Conservation (phyloP, 257 asterid species). For the Fraxinus excelsior region DNA sequence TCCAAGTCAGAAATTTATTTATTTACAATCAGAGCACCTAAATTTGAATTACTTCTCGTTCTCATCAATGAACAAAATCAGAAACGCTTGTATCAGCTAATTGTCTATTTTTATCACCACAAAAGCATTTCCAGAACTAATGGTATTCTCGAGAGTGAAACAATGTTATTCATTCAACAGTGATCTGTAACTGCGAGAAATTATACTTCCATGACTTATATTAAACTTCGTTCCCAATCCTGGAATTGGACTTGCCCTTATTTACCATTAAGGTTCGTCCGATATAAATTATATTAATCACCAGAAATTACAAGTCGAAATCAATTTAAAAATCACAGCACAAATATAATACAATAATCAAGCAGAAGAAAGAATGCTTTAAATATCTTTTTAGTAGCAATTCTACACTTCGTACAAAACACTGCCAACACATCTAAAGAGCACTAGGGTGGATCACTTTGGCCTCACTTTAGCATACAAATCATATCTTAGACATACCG, state of each 20-base stretch:
- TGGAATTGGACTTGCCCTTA: too few relatives aligned
- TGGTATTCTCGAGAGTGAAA: too few relatives aligned
- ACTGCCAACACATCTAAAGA: slow-evolving; percentile 21
- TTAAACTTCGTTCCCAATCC: too few relatives aligned
- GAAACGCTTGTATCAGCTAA: too few relatives aligned
- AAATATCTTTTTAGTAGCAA: background rate
- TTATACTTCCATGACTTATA: too few relatives aligned
- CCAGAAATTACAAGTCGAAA: background rate
- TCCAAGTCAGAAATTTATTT: background rate
- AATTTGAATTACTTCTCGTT: too few relatives aligned
- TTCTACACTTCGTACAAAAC: slow-evolving; percentile 12
- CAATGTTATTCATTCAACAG: too few relatives aligned
- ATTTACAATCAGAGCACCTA: background rate
- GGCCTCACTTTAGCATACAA: slow-evolving; percentile 13
- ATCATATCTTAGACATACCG: slow-evolving; percentile 20
- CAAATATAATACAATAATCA: background rate
- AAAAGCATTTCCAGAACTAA: too few relatives aligned
- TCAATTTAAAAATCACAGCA: background rate
- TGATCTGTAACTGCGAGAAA: too few relatives aligned
- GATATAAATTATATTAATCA: background rate
- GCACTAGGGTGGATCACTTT: background rate
- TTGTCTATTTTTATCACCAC: too few relatives aligned
- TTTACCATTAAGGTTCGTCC: too few relatives aligned
- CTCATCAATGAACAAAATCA: too few relatives aligned
- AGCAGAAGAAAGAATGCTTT: background rate